Percentiles rank a stretch among this genome's conserved stretches.
Conservation (phyloP, 192 early-diverging fungal species). For the Coemansia sp. region DNA sequence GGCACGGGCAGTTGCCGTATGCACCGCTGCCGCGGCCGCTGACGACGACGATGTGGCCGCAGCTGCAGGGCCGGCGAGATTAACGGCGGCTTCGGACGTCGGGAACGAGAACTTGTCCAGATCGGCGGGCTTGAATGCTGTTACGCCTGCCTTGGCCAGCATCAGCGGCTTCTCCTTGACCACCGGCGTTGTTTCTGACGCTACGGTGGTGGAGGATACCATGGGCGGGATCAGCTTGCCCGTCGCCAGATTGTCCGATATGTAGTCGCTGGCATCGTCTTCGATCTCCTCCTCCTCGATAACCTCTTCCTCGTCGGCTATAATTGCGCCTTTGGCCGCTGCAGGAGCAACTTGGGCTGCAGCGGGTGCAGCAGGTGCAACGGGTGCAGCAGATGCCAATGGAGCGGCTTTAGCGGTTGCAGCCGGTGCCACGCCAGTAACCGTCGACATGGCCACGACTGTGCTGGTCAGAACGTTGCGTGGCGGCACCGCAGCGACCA, state of each 20-base stretch:
- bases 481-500: neutral
- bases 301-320: conserved; percentile 6
- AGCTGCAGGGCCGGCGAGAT: conserved; percentile 18
- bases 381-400: neutral
- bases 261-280: neutral
- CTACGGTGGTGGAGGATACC: too few relatives aligned
- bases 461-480: conserved; percentile 23
- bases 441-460: conserved; percentile 20
- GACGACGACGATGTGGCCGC: neutral
- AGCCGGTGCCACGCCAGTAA: neutral
- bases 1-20: neutral
- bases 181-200: neutral
- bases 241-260: neutral
- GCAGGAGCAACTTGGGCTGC: neutral
- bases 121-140: conserved; percentile 45
- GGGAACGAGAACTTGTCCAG: conserved; percentile 52
- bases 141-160: conserved; percentile 25
- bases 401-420: conserved; percentile 2
- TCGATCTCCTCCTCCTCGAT: conserved; percentile 28
- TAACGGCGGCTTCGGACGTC: conserved; percentile 28
- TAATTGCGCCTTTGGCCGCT: neutral
- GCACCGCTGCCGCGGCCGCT: neutral
- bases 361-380: neutral
- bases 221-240: neutral
- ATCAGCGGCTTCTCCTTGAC: conserved; percentile 23